Evolutionary conservation across 805 yeast species (phyloP), one percentile per base, ranked within the genome.

Genomic region (Clavispora asparagi): DNA sequence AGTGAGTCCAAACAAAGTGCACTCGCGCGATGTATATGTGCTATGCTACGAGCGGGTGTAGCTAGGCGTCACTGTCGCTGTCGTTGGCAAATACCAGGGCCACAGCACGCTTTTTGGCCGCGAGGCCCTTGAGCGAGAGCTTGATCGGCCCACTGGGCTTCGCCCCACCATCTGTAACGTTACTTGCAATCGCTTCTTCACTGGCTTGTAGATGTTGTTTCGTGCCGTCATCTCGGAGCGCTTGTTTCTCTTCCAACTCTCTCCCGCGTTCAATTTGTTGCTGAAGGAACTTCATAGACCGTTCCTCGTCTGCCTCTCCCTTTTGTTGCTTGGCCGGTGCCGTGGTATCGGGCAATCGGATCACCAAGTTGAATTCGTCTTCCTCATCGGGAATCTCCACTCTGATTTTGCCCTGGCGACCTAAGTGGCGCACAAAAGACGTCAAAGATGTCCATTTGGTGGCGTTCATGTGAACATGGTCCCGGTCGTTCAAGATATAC

Each of bases 381-480:
- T 67, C 68, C 14, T 58, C 51, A 6, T 64, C 68, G 35, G 51
- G 59, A 2, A 52, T 51, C 17, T 54, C 58, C 1, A 87, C 83
- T 23, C 68, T 63, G 25, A 88, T 78, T 4, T 76, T 60, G 0
- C 87, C 87, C 16, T 71, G 67, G 11, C 71, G 67, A 1, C 81
- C 83, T 52, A 91, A 64, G 52, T 79, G 68, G 48, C 78, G 75
- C 17, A 88, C 74, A 59, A 92, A 88, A 36, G 79, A 76, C 0
- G 89, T 77, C 40, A 94, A 65, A 1, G 85, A 77, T 3, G 74
- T 63, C 88, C 95, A 94, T 48, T 74, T 74, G 0, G 99, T 94
- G 1, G 97, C 82, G 56, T 89, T 90, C 84, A 94, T 80, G 63
- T 92, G 99, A 10, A 90, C 70, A 63, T 94, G 98, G 47, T 87